Evolutionary conservation across 257 asterid genomes (phyloP).

Genomic region (Ehretia macrophylla): DNA sequence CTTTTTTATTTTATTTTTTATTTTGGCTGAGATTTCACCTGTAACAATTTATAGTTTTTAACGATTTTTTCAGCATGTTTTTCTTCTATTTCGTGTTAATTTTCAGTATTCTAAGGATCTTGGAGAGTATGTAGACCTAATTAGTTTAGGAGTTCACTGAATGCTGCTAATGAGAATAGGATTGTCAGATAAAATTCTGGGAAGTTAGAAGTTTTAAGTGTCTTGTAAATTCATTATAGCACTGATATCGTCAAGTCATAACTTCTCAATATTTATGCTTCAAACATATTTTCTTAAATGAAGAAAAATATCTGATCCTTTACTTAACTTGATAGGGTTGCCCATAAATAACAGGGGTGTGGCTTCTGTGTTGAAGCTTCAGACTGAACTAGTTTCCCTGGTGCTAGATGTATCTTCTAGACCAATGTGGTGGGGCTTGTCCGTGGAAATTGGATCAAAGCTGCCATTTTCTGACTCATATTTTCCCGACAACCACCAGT

Average conservation of each 20-base stretch:
- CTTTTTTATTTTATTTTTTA: no score
- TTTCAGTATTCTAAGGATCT: neutral
- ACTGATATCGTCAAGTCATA: no score
- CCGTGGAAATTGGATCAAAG: conserved; percentile 55
- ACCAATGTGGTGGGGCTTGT: conserved; percentile 81
- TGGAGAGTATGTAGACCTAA: no score
- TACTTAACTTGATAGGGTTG: conserved; percentile 38
- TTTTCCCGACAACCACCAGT: conserved; percentile 47
- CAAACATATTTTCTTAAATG: neutral
- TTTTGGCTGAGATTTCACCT: no score
- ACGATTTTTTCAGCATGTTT: no score
- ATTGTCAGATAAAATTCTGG: no score
- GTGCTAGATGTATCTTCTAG: conserved; percentile 62
- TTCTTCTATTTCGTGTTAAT: neutral
- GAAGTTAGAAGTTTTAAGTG: no score
- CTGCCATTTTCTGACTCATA: conserved; percentile 70
- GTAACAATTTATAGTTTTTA: no score
- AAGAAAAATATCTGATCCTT: neutral
- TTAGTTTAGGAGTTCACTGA: no score
- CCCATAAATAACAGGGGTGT: conserved; percentile 59
- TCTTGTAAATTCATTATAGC: no score
- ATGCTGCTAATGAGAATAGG: neutral
- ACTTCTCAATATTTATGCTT: no score
- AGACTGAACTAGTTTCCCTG: conserved; percentile 40
- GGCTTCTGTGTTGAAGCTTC: conserved; percentile 66